Evolutionary conservation across 306 rosid species (phyloP).

Genomic region (Cicer chorassanicum): DNA sequence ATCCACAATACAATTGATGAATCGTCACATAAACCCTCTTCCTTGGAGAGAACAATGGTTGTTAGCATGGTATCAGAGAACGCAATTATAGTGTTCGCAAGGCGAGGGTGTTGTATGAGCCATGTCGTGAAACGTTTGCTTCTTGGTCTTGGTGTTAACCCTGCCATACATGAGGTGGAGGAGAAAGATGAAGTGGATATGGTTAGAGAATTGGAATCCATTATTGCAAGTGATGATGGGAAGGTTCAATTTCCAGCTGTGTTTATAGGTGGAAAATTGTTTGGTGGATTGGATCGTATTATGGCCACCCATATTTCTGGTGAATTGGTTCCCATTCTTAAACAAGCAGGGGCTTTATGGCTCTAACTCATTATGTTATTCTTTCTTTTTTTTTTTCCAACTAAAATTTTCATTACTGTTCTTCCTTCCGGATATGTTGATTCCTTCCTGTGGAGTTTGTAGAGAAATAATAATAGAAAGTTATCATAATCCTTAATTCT

Average conservation of each 20-base stretch:
- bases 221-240: neutral
- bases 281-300: conserved; percentile 69
- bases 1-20: neutral
- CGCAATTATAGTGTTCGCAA: conserved; percentile 59
- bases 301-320: conserved; percentile 79
- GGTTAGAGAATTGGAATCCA: conserved; percentile 46
- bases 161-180: conserved; percentile 61
- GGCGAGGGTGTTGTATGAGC: conserved; percentile 71
- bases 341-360: conserved; percentile 73
- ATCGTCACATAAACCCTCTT: neutral
- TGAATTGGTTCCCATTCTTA: conserved; percentile 67
- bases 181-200: conserved; percentile 56
- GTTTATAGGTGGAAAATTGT: conserved; percentile 63
- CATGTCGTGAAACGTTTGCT: conserved; percentile 68
- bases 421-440: conserved; percentile 16
- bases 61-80: conserved; percentile 54
- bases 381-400: neutral
- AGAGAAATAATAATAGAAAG: neutral
- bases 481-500: too few species aligned
- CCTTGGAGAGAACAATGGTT: neutral
- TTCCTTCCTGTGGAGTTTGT: conserved; percentile 7
- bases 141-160: conserved; percentile 64
- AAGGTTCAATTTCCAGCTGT: conserved; percentile 60
- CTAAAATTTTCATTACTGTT: neutral
- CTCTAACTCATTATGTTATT: conserved; percentile 39